These are phyloP conservation scores for Rosa lucieae DNA, from an alignment of 306 rosid species.

Conservation along the genomic window DNA sequence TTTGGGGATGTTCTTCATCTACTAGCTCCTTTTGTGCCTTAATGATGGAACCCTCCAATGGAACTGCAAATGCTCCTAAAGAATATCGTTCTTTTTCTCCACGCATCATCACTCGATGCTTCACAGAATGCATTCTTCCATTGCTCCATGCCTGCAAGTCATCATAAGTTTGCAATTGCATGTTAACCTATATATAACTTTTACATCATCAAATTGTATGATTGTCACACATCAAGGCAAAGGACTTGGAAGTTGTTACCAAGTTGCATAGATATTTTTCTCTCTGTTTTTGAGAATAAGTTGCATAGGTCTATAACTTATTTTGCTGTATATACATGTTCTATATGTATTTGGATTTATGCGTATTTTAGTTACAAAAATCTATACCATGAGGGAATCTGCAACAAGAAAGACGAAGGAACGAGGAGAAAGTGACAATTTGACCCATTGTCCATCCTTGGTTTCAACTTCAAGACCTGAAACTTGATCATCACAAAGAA, in stretches of 20 bases:
- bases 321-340: background rate
- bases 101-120: slow-evolving; percentile 55
- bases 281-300: background rate
- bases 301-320: background rate
- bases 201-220: background rate
- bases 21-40: slow-evolving; percentile 56
- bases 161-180: background rate
- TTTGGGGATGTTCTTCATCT: slow-evolving; percentile 54
- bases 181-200: background rate
- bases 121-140: slow-evolving; percentile 46
- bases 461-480: slow-evolving; percentile 23
- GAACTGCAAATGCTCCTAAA: slow-evolving; percentile 41
- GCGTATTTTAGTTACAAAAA: background rate
- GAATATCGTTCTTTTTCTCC: slow-evolving; percentile 56
- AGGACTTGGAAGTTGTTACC: background rate
- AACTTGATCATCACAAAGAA: slow-evolving; percentile 24
- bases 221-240: background rate
- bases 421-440: slow-evolving; percentile 10
- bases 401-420: slow-evolving; percentile 19
- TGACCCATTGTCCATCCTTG: slow-evolving; percentile 28
- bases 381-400: slow-evolving; percentile 23
- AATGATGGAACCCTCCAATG: slow-evolving; percentile 40
- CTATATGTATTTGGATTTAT: background rate
- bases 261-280: background rate
- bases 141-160: slow-evolving; percentile 49